Conservation (phyloP, 345 rosid species). For the Eutrema japonicum region DNA sequence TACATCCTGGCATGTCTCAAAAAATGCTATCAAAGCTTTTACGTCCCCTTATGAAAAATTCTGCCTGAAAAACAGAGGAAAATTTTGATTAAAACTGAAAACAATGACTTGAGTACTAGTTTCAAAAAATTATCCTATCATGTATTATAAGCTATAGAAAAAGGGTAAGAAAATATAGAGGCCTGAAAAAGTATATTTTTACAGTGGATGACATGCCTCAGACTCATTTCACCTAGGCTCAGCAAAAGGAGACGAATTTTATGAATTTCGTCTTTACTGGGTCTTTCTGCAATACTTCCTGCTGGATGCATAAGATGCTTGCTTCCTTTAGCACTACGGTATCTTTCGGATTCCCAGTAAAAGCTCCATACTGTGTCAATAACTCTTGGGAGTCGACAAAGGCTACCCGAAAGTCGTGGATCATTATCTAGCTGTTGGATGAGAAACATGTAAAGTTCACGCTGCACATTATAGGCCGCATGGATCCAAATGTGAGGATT, state of each 20-base stretch:
- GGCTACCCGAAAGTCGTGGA: constrained; percentile 72
- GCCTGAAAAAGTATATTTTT: constrained; percentile 26
- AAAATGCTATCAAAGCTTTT: constrained; percentile 75
- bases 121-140: constrained; percentile 11
- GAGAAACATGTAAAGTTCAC: constrained; percentile 94
- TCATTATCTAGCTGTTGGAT: constrained; percentile 85
- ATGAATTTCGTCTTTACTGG: constrained; percentile 75
- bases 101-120: constrained; percentile 15
- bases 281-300: constrained; percentile 71
- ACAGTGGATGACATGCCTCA: constrained; percentile 66
- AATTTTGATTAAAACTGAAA: constrained; percentile 28
- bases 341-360: constrained; percentile 82
- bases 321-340: constrained; percentile 67
- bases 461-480: constrained; percentile 84
- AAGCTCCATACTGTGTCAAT: constrained; percentile 77
- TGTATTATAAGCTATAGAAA: constrained; percentile 20
- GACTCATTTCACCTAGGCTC: constrained; percentile 98
- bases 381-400: constrained; percentile 78
- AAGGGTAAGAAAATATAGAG: constrained; percentile 10
- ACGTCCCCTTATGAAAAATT: constrained; percentile 67
- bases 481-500: constrained; percentile 88
- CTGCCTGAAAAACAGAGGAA: constrained; percentile 62
- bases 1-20: constrained; percentile 90
- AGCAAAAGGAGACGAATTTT: constrained; percentile 93
- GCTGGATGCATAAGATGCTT: constrained; percentile 81